Evolutionary conservation across 2,329 filamentous ascomycete genomes (phyloP).

Genomic region (Stachybotrys elegans): DNA sequence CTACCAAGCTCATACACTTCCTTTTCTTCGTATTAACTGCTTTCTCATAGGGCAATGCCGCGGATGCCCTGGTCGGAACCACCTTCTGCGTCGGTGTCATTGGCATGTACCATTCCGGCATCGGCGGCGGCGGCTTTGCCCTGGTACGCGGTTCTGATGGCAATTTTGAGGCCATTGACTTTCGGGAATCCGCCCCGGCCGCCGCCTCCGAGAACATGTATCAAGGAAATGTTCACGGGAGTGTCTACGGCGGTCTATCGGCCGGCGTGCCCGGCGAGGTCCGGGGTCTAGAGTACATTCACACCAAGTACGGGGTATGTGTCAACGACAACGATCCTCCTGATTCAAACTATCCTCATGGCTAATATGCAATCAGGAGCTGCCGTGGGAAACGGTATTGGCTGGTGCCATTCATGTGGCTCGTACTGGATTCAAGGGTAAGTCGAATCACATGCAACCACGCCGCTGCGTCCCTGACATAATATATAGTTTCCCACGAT

Average conservation of each 20-base stretch:
- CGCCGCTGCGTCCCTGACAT: slow-evolving; percentile 5
- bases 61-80: slow-evolving; percentile 70
- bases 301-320: slow-evolving; percentile 61
- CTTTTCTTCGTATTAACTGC: background rate
- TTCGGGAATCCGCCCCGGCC: slow-evolving; percentile 80
- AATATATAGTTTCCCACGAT: slow-evolving; percentile 60
- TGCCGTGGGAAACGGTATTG: slow-evolving; percentile 69
- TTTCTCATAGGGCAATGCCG: slow-evolving; percentile 59
- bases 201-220: slow-evolving; percentile 85
- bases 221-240: slow-evolving; percentile 60
- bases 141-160: slow-evolving; percentile 69
- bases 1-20: background rate
- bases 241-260: slow-evolving; percentile 68
- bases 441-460: slow-evolving; percentile 4
- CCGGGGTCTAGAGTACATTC: slow-evolving; percentile 72
- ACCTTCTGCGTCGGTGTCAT: slow-evolving; percentile 71
- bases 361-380: no score
- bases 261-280: slow-evolving; percentile 70
- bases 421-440: slow-evolving; percentile 60
- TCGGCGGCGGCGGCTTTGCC: slow-evolving; percentile 90
- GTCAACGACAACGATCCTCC: no score
- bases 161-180: slow-evolving; percentile 83
- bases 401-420: slow-evolving; percentile 71
- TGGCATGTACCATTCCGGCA: slow-evolving; percentile 74
- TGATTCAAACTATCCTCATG: no score